phyloP scores from a whole-genome alignment of 176 grass and related monocot genomes.

The Phragmites australis region DNA sequence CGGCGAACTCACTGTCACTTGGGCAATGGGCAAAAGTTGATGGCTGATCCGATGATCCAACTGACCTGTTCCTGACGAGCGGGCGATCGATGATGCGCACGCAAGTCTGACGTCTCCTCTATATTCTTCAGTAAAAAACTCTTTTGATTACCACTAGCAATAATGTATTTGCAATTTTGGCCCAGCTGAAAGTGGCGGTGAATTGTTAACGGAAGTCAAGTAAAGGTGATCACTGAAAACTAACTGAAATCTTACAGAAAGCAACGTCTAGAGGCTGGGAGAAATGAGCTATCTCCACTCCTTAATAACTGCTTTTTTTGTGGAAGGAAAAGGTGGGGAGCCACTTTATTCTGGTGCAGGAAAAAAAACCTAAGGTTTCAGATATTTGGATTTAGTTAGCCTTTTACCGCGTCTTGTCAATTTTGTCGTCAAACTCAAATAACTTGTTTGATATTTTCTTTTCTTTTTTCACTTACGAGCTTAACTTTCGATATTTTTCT shows the following conservation, averaged over 20 bases:
- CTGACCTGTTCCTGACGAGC: background rate
- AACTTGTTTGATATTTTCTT: background rate
- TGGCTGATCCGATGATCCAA: conserved; percentile 31
- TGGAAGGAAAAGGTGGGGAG: conserved; percentile 12
- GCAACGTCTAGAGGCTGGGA: conserved; percentile 24
- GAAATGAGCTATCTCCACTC: background rate
- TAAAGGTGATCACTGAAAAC: conserved; percentile 62
- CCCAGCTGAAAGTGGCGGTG: conserved; percentile 7
- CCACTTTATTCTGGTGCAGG: background rate
- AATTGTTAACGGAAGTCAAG: conserved; percentile 52
- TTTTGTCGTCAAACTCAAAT: background rate
- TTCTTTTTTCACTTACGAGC: background rate
- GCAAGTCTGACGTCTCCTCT: background rate
- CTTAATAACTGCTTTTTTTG: conserved; percentile 40
- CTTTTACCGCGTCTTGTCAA: background rate
- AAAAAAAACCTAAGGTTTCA: background rate
- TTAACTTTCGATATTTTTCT: background rate
- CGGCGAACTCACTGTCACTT: background rate
- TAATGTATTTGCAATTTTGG: background rate
- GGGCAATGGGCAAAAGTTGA: conserved; percentile 24
- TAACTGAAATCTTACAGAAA: conserved; percentile 60
- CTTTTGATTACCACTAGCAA: background rate
- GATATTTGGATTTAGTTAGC: background rate
- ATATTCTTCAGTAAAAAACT: background rate
- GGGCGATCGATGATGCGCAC: background rate